Evolutionary conservation across 2,329 filamentous ascomycete species (phyloP).

Genomic region (Xylariaceae sp.): DNA sequence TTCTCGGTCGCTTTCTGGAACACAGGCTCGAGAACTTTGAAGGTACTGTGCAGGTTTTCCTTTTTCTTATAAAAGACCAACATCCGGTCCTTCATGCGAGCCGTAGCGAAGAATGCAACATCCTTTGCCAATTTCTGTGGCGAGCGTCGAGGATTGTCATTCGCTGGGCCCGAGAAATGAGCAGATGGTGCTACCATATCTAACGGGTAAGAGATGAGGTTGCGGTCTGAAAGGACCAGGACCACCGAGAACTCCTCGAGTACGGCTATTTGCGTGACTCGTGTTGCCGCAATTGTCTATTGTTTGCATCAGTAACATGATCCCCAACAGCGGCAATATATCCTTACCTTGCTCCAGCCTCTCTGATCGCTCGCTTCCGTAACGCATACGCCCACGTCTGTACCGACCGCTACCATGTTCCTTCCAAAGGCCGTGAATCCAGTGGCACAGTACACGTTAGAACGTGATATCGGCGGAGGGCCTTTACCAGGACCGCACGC

Average conservation of each 20-base stretch:
- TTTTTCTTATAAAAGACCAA: constrained; percentile 96
- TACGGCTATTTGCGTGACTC: constrained; percentile 88
- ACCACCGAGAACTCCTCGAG: constrained; percentile 94
- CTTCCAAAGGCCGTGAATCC: constrained; percentile 81
- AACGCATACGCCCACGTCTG: constrained; percentile 88
- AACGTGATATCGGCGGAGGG: constrained; percentile 73
- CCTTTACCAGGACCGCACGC: constrained; percentile 65
- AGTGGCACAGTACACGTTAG: constrained; percentile 87
- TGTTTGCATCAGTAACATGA: constrained; percentile 12
- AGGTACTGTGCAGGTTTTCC: constrained; percentile 85
- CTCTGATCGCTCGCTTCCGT: constrained; percentile 84
- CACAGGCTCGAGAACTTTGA: constrained; percentile 94
- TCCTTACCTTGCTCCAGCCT: constrained; percentile 75
- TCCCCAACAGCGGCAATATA: constrained; percentile 13
- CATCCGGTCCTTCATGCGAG: constrained; percentile 93
- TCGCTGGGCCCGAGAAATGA: constrained; percentile 54
- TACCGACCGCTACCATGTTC: constrained; percentile 87
- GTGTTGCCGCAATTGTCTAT: constrained; percentile 68
- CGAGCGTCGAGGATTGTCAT: constrained; percentile 74
- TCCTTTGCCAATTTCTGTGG: constrained; percentile 90
- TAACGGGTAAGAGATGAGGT: constrained; percentile 86
- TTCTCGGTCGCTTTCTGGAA: constrained; percentile 88
- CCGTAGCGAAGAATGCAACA: constrained; percentile 93
- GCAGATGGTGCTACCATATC: constrained; percentile 70
- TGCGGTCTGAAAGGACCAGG: constrained; percentile 84